phyloP scores from a whole-genome alignment of 2,329 filamentous ascomycete genomes.

The Botryosphaeria agaves region DNA sequence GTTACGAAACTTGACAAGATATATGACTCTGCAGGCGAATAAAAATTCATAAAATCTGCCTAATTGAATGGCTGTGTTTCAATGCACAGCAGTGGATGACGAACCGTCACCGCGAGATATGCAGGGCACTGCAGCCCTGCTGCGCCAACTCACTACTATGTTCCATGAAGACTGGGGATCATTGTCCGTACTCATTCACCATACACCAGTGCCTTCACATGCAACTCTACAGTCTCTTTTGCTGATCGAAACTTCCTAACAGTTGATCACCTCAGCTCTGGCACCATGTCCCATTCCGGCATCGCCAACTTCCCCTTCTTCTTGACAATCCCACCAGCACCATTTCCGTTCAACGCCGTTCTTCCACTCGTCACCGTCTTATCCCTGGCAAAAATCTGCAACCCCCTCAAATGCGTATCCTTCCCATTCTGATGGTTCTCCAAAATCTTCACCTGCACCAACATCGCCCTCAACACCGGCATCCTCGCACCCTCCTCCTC shows the following conservation, averaged over 20 bases:
- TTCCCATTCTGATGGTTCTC: conserved; percentile 99
- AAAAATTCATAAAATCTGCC: too few relatives aligned
- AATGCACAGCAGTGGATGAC: too few relatives aligned
- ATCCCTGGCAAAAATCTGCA: conserved; percentile 60
- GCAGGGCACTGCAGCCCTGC: too few relatives aligned
- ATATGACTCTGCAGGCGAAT: too few relatives aligned
- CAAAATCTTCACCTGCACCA: conserved; percentile 76
- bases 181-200: too few relatives aligned
- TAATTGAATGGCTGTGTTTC: too few relatives aligned
- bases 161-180: too few relatives aligned
- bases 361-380: conserved; percentile 4
- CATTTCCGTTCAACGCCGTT: conserved; percentile 3
- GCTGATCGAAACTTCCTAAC: too few relatives aligned
- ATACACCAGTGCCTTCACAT: too few relatives aligned
- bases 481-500: conserved; percentile 9
- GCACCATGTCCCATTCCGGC: conserved; percentile 4
- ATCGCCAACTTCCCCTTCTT: conserved; percentile 3
- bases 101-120: too few relatives aligned
- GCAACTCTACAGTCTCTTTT: too few relatives aligned
- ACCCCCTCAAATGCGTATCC: conserved; percentile 86
- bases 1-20: background rate
- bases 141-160: too few relatives aligned
- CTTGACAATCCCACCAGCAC: background rate
- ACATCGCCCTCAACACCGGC: conserved; percentile 61
- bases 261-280: conserved; percentile 3